Conservation (phyloP, 768 basidiomycete genomes). For the Trichaptum fuscoviolaceum region DNA sequence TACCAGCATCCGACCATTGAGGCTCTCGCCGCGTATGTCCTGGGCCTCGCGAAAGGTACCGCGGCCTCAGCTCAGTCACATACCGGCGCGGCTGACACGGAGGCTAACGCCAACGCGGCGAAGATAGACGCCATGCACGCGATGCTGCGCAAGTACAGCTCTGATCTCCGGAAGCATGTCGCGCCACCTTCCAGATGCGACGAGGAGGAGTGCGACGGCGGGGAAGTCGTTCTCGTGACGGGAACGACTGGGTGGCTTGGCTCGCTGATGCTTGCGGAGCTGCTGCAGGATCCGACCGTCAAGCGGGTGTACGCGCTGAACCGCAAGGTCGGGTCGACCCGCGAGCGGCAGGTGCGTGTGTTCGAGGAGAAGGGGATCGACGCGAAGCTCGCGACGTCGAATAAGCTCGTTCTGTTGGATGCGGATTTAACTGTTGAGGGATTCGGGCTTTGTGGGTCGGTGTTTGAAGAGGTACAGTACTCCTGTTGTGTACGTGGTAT, state of each 20-base stretch:
- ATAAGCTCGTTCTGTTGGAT: constrained; percentile 20
- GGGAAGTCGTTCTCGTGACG: constrained; percentile 30
- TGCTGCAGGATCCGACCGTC: constrained; percentile 22
- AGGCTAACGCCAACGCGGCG: background rate
- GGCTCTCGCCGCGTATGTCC: constrained; percentile 15
- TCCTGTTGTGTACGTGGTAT: background rate
- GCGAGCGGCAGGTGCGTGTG: constrained; percentile 12
- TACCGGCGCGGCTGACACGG: background rate
- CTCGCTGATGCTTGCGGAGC: constrained; percentile 27
- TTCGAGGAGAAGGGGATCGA: constrained; percentile 18
- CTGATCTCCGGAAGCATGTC: constrained; percentile 12
- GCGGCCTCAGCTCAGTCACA: background rate
- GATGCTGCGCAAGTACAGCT: constrained; percentile 15
- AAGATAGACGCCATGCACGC: constrained; percentile 16
- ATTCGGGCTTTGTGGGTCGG: constrained; percentile 9
- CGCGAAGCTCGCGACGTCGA: constrained; percentile 9
- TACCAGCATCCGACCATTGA: constrained; percentile 19
- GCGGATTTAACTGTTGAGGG: constrained; percentile 14
- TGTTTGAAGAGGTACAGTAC: constrained; percentile 19
- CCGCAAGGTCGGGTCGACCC: constrained; percentile 12
- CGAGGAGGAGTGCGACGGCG: constrained; percentile 12
- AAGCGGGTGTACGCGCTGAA: constrained; percentile 29
- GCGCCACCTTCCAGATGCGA: constrained; percentile 13
- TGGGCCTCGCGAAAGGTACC: constrained; percentile 6
- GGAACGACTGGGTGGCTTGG: constrained; percentile 39